Evolutionary conservation across 331 rosid genomes (phyloP), one percentile per base, ranked within the genome.

Genomic region (Malus hybrid): DNA sequence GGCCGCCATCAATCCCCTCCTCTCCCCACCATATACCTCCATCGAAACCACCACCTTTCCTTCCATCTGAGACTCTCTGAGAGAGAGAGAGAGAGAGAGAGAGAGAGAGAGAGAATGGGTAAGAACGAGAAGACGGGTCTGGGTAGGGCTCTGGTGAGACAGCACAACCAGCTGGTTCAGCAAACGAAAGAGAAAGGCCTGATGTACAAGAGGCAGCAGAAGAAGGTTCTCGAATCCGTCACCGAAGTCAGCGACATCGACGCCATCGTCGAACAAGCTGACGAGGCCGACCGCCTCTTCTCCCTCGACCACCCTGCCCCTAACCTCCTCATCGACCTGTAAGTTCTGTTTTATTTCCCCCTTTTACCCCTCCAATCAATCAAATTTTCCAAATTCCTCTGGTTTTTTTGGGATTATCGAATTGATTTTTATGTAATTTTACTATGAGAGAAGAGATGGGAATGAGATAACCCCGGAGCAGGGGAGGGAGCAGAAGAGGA

Each of bases 221-320:
- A 89, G 87, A 92, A 89, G 87, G 82, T 95, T 73, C 84, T 95
- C 15, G 96, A 95, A 81, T 95, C 99, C 1, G 82, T 83, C 71
- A 95, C 99, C 16, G 97, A 95, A 76, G 90, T 95, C 77, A 89
- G 89, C 50, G 97, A 92, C 71, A 92, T 95, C 75, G 99, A 92
- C 44, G 97, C 99, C 83, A 72, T 95, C 50, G 76, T 95, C 73
- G 93, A 92, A 69, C 85, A 89, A 50, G 84, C 90, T 22, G 84
- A 85, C 57, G 87, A 87, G 48, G 84, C 91, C 14, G 87, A 85
- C 65, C 89, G 78, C 61, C 85, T 85, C 77, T 84, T 86, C 75
- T 59, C 79, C 61, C 65, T 83, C 62, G 80, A 87, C 76, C 68
- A 73, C 78, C 78, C 84, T 11, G 50, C 71, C 22, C 87, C 96